phyloP scores from a whole-genome alignment of 805 yeast species.

The Kuraishia hungarica region DNA sequence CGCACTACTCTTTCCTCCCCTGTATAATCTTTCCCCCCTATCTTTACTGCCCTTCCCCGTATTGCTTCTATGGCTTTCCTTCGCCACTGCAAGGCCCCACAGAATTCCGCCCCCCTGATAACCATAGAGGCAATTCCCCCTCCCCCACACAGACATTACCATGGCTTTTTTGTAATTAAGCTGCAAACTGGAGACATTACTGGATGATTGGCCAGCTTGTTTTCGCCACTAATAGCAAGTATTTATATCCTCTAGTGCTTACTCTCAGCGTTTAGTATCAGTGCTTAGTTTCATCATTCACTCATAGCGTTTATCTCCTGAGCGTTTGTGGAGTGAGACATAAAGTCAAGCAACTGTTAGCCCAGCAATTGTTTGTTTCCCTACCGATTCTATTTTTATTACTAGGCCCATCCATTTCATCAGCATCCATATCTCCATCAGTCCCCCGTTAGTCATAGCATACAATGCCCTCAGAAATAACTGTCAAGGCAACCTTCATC shows the following conservation, averaged over 20 bases:
- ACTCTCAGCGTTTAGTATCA: no score
- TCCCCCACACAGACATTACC: not conserved
- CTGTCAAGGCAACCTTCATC: not conserved
- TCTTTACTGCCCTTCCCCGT: not conserved
- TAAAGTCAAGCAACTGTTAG: no score
- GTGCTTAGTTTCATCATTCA: no score
- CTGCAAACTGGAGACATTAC: no score
- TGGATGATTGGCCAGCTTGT: not conserved
- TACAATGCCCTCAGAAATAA: not conserved
- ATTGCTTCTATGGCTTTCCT: not conserved
- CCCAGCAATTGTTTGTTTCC: no score
- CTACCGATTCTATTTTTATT: no score
- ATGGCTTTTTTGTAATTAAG: not conserved
- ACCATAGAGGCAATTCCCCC: not conserved
- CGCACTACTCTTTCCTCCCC: not conserved
- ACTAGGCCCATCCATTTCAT: no score
- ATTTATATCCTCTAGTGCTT: not conserved
- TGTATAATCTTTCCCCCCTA: not conserved
- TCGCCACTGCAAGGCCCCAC: not conserved
- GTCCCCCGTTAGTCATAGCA: not conserved
- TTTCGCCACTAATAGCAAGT: no score
- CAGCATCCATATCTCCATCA: not conserved
- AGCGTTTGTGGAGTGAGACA: not conserved
- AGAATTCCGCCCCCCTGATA: not conserved
- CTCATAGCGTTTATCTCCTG: not conserved